Base-by-base conservation (phyloP, 2,329 filamentous ascomycete genomes). In the Chaetomiaceae sp. region DNA sequence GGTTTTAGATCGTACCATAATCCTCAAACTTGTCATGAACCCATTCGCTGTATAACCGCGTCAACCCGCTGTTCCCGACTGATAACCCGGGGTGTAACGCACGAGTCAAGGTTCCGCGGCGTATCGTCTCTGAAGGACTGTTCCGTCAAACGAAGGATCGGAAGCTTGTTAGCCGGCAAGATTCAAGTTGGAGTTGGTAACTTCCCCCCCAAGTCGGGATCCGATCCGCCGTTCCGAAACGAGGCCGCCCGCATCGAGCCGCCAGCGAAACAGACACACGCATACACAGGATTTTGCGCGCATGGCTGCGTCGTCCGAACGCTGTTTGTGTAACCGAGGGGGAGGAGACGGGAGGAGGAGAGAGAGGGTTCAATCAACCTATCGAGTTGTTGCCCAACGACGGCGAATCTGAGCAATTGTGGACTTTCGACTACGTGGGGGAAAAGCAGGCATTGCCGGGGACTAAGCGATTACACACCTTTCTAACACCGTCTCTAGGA, bases 11-110 rank as follows among this genome's bases (percentile, higher is more conserved):
- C 66, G 65, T 74, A 80, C 85, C 78, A 68, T 85, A 80, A 65
- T 89, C 88, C 69, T 94, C 88, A 68, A 84, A 95, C 67, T 85
- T 88, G 73, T 95, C 89, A 69, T 96, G 91, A 62, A 96, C 89
- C 91, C 91, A 96, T 76, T 95, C 90, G 66, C 89, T 89, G 58
- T 37, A 44, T 7, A 49, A 51, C 25, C 40, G 50, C 1, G 62
- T 70, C 56, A 70, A 64, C 48, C 50, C 32, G 47, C 55, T 18
- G 40, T 30, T 27, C 40, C 11, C 20, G 9, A 14, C 23, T 16
- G 7, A 14, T 18, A 25, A 21, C 27, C 11, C 40, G 9, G 20
- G 18, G 47, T 33, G 36, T 45, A 44, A 73, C 81, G 58, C 70
- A 90, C 86, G 81, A 82, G 69, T 90, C 85, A 64, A 89, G 75